Base-by-base conservation (phyloP, 2,329 filamentous ascomycete species). In the Penicillium frequentans region DNA sequence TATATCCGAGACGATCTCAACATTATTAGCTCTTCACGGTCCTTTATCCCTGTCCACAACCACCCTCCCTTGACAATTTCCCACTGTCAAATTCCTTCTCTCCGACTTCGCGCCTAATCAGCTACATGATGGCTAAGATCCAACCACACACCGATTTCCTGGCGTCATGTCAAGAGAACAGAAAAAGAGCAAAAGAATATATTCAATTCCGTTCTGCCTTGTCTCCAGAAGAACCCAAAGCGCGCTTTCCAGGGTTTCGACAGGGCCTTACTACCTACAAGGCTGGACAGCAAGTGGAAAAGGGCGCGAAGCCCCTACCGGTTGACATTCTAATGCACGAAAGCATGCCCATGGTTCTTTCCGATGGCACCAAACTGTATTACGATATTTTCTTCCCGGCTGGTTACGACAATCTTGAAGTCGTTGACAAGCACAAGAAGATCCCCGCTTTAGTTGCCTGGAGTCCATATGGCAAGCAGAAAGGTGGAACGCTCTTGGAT, bases 1-100 rank as follows among this genome's bases (percentile, higher is more conserved):
- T 37, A 3, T 3, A n/a, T n/a, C 31, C 23, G 23, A 8, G 13
- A 13, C 4, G 6, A 37, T 19, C 35, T 9, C 6, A n/a, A 10
- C 7, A n/a, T 37, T 6, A 4, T 3, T 2, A 9, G 8, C 1
- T 37, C 16, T 1, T n/a, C 2, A 8, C 9, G 2, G n/a, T n/a
- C 14, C 3, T 10, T 14, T 35, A 35, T 4, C 5, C 13, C 33
- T 35, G 13, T 6, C 2, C 14, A n/a, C 14, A 35, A 35, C 27
- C 10, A n/a, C n/a, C 8, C 14, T 6, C 2, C 10, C 6, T n/a
- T 19, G 6, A n/a, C n/a, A 1, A 2, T 1, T 19, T 10, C 35
- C 10, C 19, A 19, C 35, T n/a, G 16, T 37, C 35, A 5, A 37
- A 37, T 3, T n/a, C n/a, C n/a, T 3, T 3, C 8, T 19, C 6